Evolutionary conservation across 176 grass and related monocot species (phyloP).

Genomic region (Paspalum notatum): DNA sequence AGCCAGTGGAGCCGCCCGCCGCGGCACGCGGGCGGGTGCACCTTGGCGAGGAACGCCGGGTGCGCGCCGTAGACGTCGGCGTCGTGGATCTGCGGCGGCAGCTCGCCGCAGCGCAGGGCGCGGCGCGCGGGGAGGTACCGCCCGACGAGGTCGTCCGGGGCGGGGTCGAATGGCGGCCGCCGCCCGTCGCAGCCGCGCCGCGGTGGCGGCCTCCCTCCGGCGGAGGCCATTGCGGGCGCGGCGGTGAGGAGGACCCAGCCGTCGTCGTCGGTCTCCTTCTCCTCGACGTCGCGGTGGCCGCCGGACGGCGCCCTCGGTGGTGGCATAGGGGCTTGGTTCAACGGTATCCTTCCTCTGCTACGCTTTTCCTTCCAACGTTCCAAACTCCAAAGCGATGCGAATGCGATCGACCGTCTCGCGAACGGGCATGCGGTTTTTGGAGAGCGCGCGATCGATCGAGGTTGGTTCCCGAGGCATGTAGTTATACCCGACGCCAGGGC

Average conservation of each 20-base stretch:
- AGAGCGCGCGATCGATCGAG: not conserved
- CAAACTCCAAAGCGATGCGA: not conserved
- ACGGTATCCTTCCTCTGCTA: not conserved
- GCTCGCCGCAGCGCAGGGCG: slow-evolving; percentile 25
- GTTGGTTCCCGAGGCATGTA: not conserved
- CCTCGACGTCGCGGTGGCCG: not conserved
- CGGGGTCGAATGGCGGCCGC: not conserved
- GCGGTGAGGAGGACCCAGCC: slow-evolving; percentile 43
- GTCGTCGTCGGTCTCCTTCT: slow-evolving; percentile 45
- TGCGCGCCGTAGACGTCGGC: slow-evolving; percentile 44
- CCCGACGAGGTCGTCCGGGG: slow-evolving; percentile 2
- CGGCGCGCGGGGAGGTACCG: slow-evolving; percentile 47
- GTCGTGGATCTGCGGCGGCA: slow-evolving; percentile 48
- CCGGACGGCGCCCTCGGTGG: not conserved
- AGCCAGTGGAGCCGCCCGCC: slow-evolving; percentile 31
- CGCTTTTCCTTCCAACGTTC: not conserved
- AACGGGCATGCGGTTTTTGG: not conserved
- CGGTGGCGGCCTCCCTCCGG: not conserved
- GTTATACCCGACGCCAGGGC: not conserved
- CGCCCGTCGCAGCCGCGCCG: not conserved
- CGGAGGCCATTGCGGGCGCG: not conserved
- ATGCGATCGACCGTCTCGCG: not conserved
- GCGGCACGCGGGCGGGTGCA: slow-evolving; percentile 8
- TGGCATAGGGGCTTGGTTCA: not conserved
- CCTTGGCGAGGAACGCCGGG: slow-evolving; percentile 38